Base-by-base conservation (phyloP, 345 rosid species). In the Brassica cretica region DNA sequence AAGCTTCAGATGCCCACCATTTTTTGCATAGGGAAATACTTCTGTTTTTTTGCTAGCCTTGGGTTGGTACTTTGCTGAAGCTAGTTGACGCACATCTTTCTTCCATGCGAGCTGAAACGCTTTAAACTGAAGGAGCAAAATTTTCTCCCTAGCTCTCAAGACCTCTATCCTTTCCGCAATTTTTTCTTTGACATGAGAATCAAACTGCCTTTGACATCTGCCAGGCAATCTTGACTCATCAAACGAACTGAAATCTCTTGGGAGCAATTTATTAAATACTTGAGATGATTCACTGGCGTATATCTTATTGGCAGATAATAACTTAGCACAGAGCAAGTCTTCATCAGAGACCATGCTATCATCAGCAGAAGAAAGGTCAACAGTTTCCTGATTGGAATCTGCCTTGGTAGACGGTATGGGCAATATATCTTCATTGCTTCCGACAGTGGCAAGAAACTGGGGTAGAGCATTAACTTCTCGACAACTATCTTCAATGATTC, bases 101-200 rank as follows among this genome's bases (percentile, higher is more conserved):
- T 87, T 93, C 99, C 99, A 96, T 16, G 84, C 74, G 72, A 85
- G 89, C 74, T 84, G 87, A 81, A 89, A 85, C 19, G 88, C 92
- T 84, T 87, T 96, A 78, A 87, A 93, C 86, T 96, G 90, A 37
- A 93, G 90, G 24, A 86, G 80, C 49, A 90, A 76, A 71, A 86
- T 88, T 83, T 88, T 91, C 89, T 96, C 98, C 85, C 91, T 88
- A 64, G 88, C 87, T 82, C 82, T 89, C 59, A 84, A 53, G 64
- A 82, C 77, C 65, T 44, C 83, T 80, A 83, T 82, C 84, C 83
- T 88, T 70, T 18, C 76, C 5, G 75, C 80, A 82, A 93, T 66
- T 61, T 82, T 88, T 70, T 87, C 87, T 80, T 79, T 76, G 32
- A 91, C 74, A 19, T 66, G 77, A 2, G 81, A 67, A 78, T 86